Base-by-base conservation (phyloP, 805 yeast genomes). In the Monosporozyma yasuniensis region DNA sequence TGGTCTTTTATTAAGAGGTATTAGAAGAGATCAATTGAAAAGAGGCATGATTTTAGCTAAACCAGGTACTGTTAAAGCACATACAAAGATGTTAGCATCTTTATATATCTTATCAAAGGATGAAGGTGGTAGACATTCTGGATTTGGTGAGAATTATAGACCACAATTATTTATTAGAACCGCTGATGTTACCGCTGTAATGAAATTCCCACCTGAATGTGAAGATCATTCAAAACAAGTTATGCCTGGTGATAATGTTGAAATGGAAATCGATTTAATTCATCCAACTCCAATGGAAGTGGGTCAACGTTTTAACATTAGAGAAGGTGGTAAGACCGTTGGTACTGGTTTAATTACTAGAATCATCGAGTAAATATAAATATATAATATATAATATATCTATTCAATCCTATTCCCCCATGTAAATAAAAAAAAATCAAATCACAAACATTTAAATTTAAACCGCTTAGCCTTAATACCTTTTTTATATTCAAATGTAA, bases 51-150 rank as follows among this genome's bases (percentile, higher is more conserved):
- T 93, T 60, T 75, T 89, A 62, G 85, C 95, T 68, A 90, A 89
- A 78, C 90, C 96, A 64, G 91, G 87, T 58, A 74, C 95, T 57
- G 87, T 91, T 64, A 81, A 85, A 72, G 86, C 98, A 54, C 96
- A 90, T 83, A 82, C 84, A 71, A 89, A 87, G 78, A 81, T 91
- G 78, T 79, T 93, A 68, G 90, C 96, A 55, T 91, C 98, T 47
- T 74, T 91, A 67, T 93, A 93, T 74, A 81, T 91, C 57, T 79
- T 93, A 70, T 80, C 95, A 68, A 85, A 88, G 73, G 98, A 93
- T 67, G 99, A 93, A 77, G 99, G 99, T 80, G 99, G 99, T 66
- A 91, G 99, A 77, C 96, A 88, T 78, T 86, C 96, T 56, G 95
- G 96, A 58, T 93, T 93, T 72, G 91, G 91, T 67, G 88, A 85